Conservation (phyloP, 805 yeast genomes). For the Sungouiella thailandica region DNA sequence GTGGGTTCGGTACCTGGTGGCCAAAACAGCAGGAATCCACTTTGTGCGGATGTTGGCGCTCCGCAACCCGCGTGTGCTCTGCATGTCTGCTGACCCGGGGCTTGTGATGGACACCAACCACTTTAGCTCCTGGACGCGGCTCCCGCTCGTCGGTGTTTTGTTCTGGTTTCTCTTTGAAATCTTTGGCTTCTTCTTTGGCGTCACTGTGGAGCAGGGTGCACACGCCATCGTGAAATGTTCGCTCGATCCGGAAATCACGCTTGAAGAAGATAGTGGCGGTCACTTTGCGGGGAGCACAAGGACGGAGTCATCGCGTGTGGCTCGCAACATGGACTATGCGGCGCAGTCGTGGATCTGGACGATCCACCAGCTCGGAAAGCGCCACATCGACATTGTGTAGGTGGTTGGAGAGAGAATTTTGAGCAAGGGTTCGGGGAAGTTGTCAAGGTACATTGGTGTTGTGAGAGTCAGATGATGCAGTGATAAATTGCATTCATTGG, state of each 20-base stretch:
- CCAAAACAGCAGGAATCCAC: slow-evolving; percentile 77
- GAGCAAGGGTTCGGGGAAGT: no score
- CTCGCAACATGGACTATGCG: slow-evolving; percentile 52
- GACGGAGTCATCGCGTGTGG: slow-evolving; percentile 52
- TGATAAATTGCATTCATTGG: no score
- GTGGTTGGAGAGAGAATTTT: no score
- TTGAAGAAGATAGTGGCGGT: slow-evolving; percentile 62
- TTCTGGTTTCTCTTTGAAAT: slow-evolving; percentile 70
- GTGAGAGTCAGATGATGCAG: no score
- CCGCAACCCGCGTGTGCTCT: slow-evolving; percentile 60
- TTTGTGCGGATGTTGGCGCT: slow-evolving; percentile 59
- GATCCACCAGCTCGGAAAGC: slow-evolving; percentile 48
- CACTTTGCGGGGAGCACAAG: slow-evolving; percentile 60
- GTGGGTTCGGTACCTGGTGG: slow-evolving; percentile 72
- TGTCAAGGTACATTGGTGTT: no score
- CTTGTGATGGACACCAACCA: slow-evolving; percentile 77
- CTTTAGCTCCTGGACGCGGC: slow-evolving; percentile 70
- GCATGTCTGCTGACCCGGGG: slow-evolving; percentile 76
- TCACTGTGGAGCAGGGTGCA: slow-evolving; percentile 66
- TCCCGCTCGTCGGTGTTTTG: slow-evolving; percentile 71
- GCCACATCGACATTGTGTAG: slow-evolving; percentile 28
- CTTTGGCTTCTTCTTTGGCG: slow-evolving; percentile 67
- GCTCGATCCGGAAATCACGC: slow-evolving; percentile 44
- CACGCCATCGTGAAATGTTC: slow-evolving; percentile 61
- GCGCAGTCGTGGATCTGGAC: slow-evolving; percentile 81